A percentile compares a stretch with the other conserved stretches of the same genome.
These are phyloP conservation scores for Aspergillus intermedius DNA, from an alignment of 2,329 filamentous ascomycete species.

Conservation along the genomic window DNA sequence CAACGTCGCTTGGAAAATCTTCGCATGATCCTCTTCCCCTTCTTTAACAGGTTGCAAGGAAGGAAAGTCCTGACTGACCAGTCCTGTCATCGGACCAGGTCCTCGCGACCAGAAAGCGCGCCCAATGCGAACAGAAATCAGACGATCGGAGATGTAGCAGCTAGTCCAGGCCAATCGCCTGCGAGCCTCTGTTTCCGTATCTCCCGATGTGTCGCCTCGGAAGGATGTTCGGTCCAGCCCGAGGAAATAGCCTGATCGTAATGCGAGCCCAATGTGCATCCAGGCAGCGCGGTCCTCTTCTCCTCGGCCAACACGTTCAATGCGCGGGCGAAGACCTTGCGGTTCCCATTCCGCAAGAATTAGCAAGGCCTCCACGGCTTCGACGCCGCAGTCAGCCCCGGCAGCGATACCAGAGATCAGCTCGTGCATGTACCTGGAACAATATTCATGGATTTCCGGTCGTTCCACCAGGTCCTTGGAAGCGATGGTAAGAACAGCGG, in stretches of 20 bases:
- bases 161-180: constrained; percentile 63
- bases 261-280: constrained; percentile 68
- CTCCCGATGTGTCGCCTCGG: constrained; percentile 53
- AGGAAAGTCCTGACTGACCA: constrained; percentile 62
- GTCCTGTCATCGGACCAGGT: constrained; percentile 59
- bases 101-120: constrained; percentile 69
- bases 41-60: constrained; percentile 54
- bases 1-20: constrained; percentile 64
- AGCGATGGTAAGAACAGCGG: constrained; percentile 63
- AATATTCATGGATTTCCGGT: constrained; percentile 57
- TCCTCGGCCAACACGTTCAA: constrained; percentile 60
- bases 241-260: constrained; percentile 64
- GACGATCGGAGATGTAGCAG: constrained; percentile 61
- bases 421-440: constrained; percentile 63
- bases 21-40: constrained; percentile 60
- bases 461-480: constrained; percentile 64
- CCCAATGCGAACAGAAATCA: constrained; percentile 65
- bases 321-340: constrained; percentile 54
- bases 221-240: constrained; percentile 64
- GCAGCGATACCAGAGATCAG: constrained; percentile 62
- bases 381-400: constrained; percentile 60
- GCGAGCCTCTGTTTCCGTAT: constrained; percentile 54
- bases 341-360: constrained; percentile 69
- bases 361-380: constrained; percentile 63
- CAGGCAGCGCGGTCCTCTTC: constrained; percentile 69